Evolutionary conservation across 768 basidiomycete genomes (phyloP).

Genomic region (Tulasnella sp.): DNA sequence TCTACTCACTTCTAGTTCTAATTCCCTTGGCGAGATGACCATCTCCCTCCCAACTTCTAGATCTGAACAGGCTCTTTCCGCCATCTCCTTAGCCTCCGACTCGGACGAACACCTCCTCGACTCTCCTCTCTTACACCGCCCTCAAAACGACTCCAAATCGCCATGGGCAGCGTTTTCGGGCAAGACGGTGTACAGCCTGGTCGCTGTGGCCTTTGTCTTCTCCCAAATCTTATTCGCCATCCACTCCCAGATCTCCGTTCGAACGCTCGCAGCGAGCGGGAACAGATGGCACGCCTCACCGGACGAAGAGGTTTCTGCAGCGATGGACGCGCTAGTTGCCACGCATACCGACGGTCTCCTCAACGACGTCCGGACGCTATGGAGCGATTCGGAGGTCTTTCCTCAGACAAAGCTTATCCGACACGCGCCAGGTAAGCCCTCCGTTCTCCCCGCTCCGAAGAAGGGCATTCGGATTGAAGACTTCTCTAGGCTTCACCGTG

Average conservation of each 20-base stretch:
- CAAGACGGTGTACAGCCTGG: not conserved
- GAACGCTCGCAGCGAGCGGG: not conserved
- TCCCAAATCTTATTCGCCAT: not conserved
- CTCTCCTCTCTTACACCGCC: not conserved
- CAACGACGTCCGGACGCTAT: not conserved
- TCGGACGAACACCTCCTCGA: not conserved
- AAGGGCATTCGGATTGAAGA: no score
- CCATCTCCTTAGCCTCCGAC: not conserved
- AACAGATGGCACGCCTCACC: not conserved
- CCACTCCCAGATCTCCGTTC: not conserved
- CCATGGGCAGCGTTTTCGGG: not conserved
- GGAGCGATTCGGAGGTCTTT: not conserved
- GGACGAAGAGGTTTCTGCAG: not conserved
- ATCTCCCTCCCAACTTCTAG: not conserved
- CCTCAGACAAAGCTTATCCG: not conserved
- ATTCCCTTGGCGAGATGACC: not conserved
- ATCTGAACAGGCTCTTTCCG: not conserved
- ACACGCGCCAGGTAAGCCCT: slow-evolving; percentile 17
- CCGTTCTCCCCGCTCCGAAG: no score
- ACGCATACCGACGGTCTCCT: not conserved
- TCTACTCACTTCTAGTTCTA: not conserved
- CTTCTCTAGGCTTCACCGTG: slow-evolving; percentile 58
- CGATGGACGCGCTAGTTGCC: not conserved
- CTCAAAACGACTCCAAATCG: not conserved
- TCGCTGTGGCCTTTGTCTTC: not conserved